Conservation (phyloP, 345 rosid genomes). For the Pugionium cornutum region DNA sequence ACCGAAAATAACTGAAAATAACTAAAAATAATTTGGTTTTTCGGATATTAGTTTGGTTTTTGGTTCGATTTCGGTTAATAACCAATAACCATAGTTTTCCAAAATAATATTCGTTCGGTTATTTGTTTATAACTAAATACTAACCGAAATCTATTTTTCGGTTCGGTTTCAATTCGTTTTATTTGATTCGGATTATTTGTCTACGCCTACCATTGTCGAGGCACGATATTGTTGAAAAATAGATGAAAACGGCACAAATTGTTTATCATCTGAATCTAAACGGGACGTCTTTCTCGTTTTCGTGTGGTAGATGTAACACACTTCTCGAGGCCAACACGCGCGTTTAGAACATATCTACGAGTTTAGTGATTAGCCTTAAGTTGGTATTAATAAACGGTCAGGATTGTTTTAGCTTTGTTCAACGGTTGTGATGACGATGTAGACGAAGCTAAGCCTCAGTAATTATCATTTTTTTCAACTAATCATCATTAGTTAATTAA, state of each 20-base stretch:
- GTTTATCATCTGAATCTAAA: not conserved
- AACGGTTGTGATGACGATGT: constrained; percentile 22
- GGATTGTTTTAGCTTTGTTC: constrained; percentile 1
- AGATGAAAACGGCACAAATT: constrained; percentile 7
- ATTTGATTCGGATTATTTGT: too few relatives aligned
- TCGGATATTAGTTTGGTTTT: too few relatives aligned
- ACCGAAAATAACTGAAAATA: too few relatives aligned
- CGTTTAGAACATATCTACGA: constrained; percentile 7
- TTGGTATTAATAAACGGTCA: constrained; percentile 11
- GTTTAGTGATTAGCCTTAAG: not conserved
- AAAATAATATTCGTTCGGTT: too few relatives aligned
- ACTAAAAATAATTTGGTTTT: too few relatives aligned
- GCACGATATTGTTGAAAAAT: not conserved
- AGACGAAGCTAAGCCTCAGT: constrained; percentile 14
- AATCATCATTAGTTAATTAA: not conserved
- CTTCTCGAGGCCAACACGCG: constrained; percentile 15
- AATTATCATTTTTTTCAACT: not conserved
- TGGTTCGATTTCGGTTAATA: too few relatives aligned
- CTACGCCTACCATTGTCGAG: too few relatives aligned
- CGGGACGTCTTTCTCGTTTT: constrained; percentile 17
- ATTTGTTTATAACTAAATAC: too few relatives aligned
- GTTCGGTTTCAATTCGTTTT: too few relatives aligned
- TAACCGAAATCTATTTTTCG: too few relatives aligned
- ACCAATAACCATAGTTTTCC: too few relatives aligned
- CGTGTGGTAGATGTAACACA: too few relatives aligned